Percentiles rank a stretch among this genome's conserved stretches.
These are phyloP conservation scores for Metschnikowia bowlesiae DNA, from an alignment of 805 yeast genomes.

Conservation along the genomic window DNA sequence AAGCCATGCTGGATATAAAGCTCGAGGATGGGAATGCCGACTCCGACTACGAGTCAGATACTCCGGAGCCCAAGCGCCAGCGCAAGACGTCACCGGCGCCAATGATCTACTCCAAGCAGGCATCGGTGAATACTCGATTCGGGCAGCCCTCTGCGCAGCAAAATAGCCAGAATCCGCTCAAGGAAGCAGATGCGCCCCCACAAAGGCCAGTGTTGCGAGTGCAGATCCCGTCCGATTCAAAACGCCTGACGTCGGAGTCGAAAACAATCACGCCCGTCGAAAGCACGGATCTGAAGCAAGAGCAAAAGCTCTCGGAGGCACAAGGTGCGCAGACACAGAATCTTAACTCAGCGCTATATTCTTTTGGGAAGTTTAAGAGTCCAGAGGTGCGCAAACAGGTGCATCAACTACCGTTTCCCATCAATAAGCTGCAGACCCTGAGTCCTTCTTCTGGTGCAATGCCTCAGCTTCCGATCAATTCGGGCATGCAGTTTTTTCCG, in stretches of 20 bases:
- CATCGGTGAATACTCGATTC: slow-evolving; percentile 10
- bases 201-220: slow-evolving; percentile 58
- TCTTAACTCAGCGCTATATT: slow-evolving; percentile 9
- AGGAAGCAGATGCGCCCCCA: slow-evolving; percentile 15
- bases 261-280: slow-evolving; percentile 43
- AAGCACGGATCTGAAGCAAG: slow-evolving; percentile 11
- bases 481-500: slow-evolving; percentile 17
- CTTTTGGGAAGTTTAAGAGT: slow-evolving; percentile 16
- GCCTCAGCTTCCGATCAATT: slow-evolving; percentile 30
- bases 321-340: slow-evolving; percentile 7
- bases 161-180: neutral
- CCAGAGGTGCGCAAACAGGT: slow-evolving; percentile 12
- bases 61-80: slow-evolving; percentile 33
- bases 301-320: slow-evolving; percentile 3
- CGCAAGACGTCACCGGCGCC: slow-evolving; percentile 10
- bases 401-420: slow-evolving; percentile 30
- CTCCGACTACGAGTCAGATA: slow-evolving; percentile 32
- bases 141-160: slow-evolving; percentile 5
- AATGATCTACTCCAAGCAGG: slow-evolving; percentile 13
- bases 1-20: slow-evolving; percentile 18
- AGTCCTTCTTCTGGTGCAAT: slow-evolving; percentile 39
- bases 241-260: slow-evolving; percentile 25
- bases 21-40: slow-evolving; percentile 14
- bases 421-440: slow-evolving; percentile 36
- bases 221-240: slow-evolving; percentile 54